Conservation (phyloP, 2,329 filamentous ascomycete genomes). For the Colletotrichum paranaense region DNA sequence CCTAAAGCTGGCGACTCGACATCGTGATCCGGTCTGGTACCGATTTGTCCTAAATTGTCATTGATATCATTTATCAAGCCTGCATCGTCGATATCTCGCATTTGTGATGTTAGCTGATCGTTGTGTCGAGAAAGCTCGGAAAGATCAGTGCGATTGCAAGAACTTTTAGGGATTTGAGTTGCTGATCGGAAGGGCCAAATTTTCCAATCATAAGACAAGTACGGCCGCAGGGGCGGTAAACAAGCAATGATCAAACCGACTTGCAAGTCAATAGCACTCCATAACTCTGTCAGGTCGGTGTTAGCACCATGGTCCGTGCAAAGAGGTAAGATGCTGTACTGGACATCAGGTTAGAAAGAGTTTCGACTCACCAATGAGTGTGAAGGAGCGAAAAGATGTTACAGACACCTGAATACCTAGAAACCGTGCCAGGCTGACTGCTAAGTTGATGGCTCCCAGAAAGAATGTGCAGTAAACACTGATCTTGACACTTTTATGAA, state of each 20-base stretch:
- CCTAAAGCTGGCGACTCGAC: too few relatives aligned
- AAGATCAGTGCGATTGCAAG: not conserved
- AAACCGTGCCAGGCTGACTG: not conserved
- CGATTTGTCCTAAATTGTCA: not conserved
- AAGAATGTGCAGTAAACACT: not conserved
- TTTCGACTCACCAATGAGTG: not conserved
- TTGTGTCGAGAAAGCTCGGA: not conserved
- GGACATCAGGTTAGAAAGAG: fast-evolving
- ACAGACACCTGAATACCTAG: not conserved
- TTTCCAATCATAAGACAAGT: not conserved
- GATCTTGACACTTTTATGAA: not conserved
- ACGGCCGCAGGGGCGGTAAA: constrained; percentile 2
- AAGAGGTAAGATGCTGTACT: not conserved
- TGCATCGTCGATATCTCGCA: too few relatives aligned
- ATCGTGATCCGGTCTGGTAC: not conserved
- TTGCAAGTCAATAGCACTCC: not conserved
- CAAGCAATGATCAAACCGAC: not conserved
- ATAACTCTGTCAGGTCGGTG: not conserved
- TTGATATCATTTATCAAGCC: not conserved
- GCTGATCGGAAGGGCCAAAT: not conserved
- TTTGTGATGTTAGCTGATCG: not conserved
- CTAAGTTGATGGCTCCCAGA: not conserved
- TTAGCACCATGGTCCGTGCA: not conserved
- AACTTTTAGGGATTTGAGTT: not conserved
- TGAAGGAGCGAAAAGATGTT: not conserved